Conservation (phyloP, 1,284 basidiomycete species). For the Jaminaea rosea region DNA sequence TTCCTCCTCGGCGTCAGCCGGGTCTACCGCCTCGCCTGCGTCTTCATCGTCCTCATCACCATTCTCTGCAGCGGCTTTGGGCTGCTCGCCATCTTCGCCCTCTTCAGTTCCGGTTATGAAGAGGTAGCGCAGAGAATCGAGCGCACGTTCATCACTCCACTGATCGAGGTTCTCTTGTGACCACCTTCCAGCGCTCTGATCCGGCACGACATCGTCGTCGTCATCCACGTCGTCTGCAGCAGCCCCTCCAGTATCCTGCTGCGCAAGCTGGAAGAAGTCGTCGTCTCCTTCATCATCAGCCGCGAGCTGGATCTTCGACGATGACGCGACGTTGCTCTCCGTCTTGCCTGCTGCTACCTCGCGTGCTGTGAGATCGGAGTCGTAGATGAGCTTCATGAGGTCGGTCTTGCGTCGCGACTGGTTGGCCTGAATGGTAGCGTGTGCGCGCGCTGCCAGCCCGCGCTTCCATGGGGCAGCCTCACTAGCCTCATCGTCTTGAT, state of each 20-base stretch:
- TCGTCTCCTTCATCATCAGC: constrained; percentile 53
- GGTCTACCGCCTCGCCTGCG: constrained; percentile 40
- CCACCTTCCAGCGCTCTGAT: constrained; percentile 61
- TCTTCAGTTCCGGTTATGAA: constrained; percentile 73
- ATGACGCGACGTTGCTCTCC: constrained; percentile 9
- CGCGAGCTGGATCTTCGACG: constrained; percentile 9
- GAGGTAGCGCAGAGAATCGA: constrained; percentile 74
- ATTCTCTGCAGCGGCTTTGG: constrained; percentile 5
- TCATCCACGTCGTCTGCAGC: constrained; percentile 46
- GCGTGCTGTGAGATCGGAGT: constrained; percentile 60
- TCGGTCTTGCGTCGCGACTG: constrained; percentile 51
- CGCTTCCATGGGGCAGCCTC: constrained; percentile 64
- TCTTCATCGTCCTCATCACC: constrained; percentile 38
- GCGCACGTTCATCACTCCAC: constrained; percentile 74
- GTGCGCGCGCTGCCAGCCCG: constrained; percentile 61
- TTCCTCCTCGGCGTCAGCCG: constrained; percentile 31
- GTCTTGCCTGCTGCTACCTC: constrained; percentile 57
- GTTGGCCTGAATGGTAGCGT: constrained; percentile 49
- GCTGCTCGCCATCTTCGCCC: constrained; percentile 22
- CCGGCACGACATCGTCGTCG: constrained; percentile 50
- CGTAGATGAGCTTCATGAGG: constrained; percentile 81
- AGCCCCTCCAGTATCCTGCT: constrained; percentile 14
- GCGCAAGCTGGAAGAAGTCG: constrained; percentile 63
- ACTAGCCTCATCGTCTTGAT: constrained; percentile 18
- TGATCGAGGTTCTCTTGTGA: constrained; percentile 54